These are phyloP conservation scores for Fusarium pseudonygamai DNA, from an alignment of 2,329 filamentous ascomycete species.

Conservation along the genomic window DNA sequence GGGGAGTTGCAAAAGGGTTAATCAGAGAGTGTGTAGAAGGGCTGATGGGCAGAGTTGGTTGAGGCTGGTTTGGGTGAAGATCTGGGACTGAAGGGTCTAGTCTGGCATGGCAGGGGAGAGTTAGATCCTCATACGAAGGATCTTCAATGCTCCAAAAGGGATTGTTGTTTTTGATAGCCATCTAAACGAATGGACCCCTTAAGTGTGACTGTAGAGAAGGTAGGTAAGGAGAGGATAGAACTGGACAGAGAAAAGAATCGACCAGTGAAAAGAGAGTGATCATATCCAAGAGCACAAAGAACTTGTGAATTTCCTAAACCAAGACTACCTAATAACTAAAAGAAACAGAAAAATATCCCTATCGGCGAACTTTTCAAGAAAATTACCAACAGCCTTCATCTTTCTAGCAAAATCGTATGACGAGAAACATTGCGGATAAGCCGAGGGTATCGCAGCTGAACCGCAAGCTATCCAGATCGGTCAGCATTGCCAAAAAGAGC, in stretches of 20 bases:
- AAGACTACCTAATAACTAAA: not conserved
- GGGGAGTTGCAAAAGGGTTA: not conserved
- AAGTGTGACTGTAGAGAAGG: not conserved
- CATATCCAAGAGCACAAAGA: not conserved
- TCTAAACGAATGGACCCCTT: not conserved
- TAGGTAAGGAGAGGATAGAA: no score
- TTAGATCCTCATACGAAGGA: not conserved
- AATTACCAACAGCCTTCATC: not conserved
- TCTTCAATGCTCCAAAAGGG: not conserved
- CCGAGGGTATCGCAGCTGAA: not conserved
- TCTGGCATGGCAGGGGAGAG: not conserved
- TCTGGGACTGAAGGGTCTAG: not conserved
- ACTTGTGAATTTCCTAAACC: not conserved
- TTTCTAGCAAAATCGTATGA: not conserved
- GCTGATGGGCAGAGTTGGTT: not conserved
- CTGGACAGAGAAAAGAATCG: not conserved
- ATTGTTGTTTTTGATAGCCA: not conserved
- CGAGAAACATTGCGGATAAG: not conserved
- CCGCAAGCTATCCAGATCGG: not conserved
- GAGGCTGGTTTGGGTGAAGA: not conserved
- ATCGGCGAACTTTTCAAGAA: not conserved
- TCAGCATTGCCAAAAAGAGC: not conserved
- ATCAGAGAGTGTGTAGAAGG: not conserved
- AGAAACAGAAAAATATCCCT: not conserved
- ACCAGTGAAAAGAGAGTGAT: not conserved